Percentiles rank a stretch among this genome's conserved stretches.
Conservation (phyloP, 164 flowering plant genomes). For the Liquidambar formosana region DNA sequence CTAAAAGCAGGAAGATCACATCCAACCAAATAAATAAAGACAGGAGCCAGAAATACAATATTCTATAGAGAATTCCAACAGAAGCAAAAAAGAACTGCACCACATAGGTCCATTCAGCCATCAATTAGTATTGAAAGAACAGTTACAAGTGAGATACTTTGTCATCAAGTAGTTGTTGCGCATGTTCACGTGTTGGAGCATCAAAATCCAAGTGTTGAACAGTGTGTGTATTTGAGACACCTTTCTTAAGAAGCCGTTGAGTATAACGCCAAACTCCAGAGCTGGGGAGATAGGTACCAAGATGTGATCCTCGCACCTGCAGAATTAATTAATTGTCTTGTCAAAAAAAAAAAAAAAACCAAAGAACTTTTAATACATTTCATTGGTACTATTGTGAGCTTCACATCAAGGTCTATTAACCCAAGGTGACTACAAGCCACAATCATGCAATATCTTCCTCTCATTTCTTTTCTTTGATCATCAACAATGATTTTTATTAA, state of each 20-base stretch:
- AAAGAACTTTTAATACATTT: not conserved
- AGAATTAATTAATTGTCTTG: constrained; percentile 12
- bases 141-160: constrained; percentile 45
- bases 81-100: not conserved
- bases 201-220: constrained; percentile 96
- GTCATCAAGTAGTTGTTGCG: constrained; percentile 79
- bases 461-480: too few relatives aligned
- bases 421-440: not conserved
- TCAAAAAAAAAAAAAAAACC: not conserved
- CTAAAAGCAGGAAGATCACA: not conserved
- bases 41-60: not conserved
- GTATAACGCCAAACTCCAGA: constrained; percentile 96
- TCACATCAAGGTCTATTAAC: not conserved
- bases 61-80: not conserved
- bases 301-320: constrained; percentile 89
- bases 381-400: not conserved
- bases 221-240: constrained; percentile 42
- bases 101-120: not conserved
- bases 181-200: constrained; percentile 96
- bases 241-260: constrained; percentile 77
- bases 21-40: not conserved
- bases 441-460: too few relatives aligned
- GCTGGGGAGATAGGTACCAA: constrained; percentile 83
- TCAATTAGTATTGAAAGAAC: not conserved
- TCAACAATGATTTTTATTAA: too few relatives aligned